A percentile compares a stretch with the other conserved stretches of the same genome.
These are phyloP conservation scores for Sugiyamaella marilandica DNA, from an alignment of 805 yeast genomes.

Conservation along the genomic window DNA sequence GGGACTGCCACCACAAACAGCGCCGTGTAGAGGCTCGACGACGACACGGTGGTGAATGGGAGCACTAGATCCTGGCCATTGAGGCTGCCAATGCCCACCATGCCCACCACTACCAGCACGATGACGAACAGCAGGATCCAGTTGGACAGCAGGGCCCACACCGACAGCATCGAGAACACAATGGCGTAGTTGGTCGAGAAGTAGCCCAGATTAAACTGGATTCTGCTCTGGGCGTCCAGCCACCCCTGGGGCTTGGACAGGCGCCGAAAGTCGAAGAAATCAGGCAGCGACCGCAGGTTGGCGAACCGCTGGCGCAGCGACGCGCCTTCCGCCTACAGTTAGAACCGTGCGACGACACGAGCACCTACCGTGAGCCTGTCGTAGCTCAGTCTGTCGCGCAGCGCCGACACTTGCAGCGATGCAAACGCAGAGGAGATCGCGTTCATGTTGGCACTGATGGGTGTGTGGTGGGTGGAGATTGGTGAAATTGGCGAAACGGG, in stretches of 20 bases:
- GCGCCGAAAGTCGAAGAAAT: slow-evolving; percentile 87
- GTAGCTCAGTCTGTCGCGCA: slow-evolving; percentile 44
- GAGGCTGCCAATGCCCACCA: slow-evolving; percentile 71
- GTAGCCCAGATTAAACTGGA: slow-evolving; percentile 78
- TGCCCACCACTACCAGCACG: slow-evolving; percentile 62
- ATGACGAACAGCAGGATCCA: slow-evolving; percentile 79
- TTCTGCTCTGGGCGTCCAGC: slow-evolving; percentile 84
- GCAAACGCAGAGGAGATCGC: slow-evolving; percentile 17
- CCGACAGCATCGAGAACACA: slow-evolving; percentile 63
- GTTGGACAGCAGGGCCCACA: slow-evolving; percentile 87
- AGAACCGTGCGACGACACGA: neutral
- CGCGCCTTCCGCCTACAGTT: slow-evolving; percentile 2
- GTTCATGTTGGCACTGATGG: slow-evolving; percentile 11
- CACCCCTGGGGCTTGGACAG: slow-evolving; percentile 86
- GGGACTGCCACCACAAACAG: slow-evolving; percentile 73
- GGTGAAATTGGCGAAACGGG: too few species aligned
- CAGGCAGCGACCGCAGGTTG: slow-evolving; percentile 82
- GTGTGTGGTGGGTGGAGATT: too few species aligned
- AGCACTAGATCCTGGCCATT: slow-evolving; percentile 79
- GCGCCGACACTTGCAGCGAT: slow-evolving; percentile 25
- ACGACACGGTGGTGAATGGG: slow-evolving; percentile 59
- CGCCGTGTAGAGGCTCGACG: slow-evolving; percentile 80
- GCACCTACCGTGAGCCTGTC: slow-evolving; percentile 43
- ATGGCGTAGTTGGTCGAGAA: slow-evolving; percentile 81
- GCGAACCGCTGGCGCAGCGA: slow-evolving; percentile 60